Evolutionary conservation across 768 basidiomycete genomes (phyloP), one percentile per base, ranked within the genome.

Genomic region (Suillus placidus): DNA sequence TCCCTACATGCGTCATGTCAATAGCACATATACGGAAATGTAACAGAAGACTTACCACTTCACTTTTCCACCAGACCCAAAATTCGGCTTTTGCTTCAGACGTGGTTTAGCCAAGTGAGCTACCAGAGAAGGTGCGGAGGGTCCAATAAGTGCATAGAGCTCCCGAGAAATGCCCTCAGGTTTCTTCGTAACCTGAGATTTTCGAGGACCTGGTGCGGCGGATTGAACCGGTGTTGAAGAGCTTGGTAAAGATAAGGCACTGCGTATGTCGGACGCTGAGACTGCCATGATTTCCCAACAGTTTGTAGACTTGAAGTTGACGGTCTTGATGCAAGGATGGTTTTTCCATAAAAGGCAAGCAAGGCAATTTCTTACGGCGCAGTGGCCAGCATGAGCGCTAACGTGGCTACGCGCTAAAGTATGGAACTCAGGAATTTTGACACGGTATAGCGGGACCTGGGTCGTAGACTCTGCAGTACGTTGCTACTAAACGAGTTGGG

Each of bases 111-210:
- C 84, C 65, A 90, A 84, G 70, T 92, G 89, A 40, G 92, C 86
- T 0, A 89, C 90, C 58, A 99, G 84, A 2, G 91, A 88, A 0
- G 97, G 95, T 13, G 92, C 91, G 57, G 93, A 92, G 66, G 94
- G 89, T n/a, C 97, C 97, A 69, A 99, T 98, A 66, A 99, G 87
- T 1, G 92, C 89, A 79, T 92, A 98, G 2, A 99, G 84, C 77
- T 98, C 96, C 70, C 95, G 84, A 0, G 95, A 91, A 66, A 98
- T 95, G 23, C 97, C 96, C 23, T 95, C 93, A 4, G 93, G 93
- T 77, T 92, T 94, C 72, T 85, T 84, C 14, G 81, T 72, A 2
- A 75, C 63, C 0, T 79, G 42, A 4, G 78, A 66, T 69, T 85
- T 90, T 70, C 84, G 85, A 2, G 75, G 73, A 45, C 82, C 84